Base-by-base conservation (phyloP, 768 basidiomycete genomes). In the Tulasnella sp. region DNA sequence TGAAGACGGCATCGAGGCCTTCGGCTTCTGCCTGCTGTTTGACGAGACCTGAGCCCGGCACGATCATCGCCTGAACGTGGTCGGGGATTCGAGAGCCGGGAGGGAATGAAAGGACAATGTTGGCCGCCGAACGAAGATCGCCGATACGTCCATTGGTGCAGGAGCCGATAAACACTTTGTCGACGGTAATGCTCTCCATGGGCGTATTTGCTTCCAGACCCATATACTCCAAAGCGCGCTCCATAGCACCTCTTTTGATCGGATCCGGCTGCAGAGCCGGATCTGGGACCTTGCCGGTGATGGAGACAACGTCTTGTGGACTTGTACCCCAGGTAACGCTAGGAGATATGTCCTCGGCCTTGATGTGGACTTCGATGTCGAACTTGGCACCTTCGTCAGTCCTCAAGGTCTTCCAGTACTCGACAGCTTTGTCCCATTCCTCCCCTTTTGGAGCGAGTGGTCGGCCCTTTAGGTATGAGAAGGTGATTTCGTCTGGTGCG, bases 131-230 rank as follows among this genome's bases (percentile, higher is more conserved):
- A 80, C 96, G 93, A 76, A 97, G 89, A 86, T 97, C 96, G 86
- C 96, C 96, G 81, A 97, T 95, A 72, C 96, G 94, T 83, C 94
- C 93, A 87, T 97, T 97, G 84, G 96, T 97, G 88, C 96, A 97
- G 5, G 96, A 96, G 20, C 96, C 96, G 82, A 97, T 93, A 89
- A 97, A 97, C 40, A 96, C 92, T 86, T 96, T 97, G 88, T 96
- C 93, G 81, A 97, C 86, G 75, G 87, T 87, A 85, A 97, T 90
- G 75, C 93, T 90, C 86, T 95, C 90, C 91, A 97, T 94, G 37
- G 86, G 91, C 8, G 91, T 93, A 84, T 93, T 93, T 2, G 96
- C 88, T 60, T 88, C 88, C 81, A 97, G 91, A 76, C 94, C 95
- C 96, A 96, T 96, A 86, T 97, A 97, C 31, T 90, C 86, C 84